Evolutionary conservation across 2,329 filamentous ascomycete genomes (phyloP).

Genomic region (Neopestalotiopsis sp.): DNA sequence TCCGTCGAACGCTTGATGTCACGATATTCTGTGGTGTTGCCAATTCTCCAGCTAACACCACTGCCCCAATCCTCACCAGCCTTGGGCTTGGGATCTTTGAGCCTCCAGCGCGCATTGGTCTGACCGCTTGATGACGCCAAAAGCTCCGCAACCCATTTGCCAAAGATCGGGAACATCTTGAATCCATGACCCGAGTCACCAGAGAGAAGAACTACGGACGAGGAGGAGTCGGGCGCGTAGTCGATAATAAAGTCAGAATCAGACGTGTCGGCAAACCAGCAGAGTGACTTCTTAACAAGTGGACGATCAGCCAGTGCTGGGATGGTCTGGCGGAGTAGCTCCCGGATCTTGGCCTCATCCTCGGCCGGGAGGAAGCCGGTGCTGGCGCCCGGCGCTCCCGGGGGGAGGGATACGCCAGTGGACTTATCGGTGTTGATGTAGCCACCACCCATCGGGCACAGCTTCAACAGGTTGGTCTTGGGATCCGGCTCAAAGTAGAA

Average conservation of each 20-base stretch:
- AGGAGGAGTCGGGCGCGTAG: slow-evolving; percentile 55
- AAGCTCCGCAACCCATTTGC: slow-evolving; percentile 54
- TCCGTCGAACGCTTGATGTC: not conserved
- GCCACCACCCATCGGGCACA: slow-evolving; percentile 64
- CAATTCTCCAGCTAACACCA: slow-evolving; percentile 6
- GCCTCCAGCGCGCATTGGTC: not conserved
- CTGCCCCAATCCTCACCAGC: slow-evolving; percentile 7
- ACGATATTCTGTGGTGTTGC: not conserved
- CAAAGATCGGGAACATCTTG: slow-evolving; percentile 67
- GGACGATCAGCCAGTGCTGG: slow-evolving; percentile 43
- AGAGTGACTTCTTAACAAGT: slow-evolving; percentile 61
- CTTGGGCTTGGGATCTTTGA: slow-evolving; percentile 4
- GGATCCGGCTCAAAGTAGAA: slow-evolving; percentile 71
- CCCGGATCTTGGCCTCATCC: slow-evolving; percentile 56
- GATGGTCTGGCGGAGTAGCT: slow-evolving; percentile 28
- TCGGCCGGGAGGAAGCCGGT: slow-evolving; percentile 53
- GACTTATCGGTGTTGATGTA: slow-evolving; percentile 49
- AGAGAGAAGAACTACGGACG: slow-evolving; percentile 51
- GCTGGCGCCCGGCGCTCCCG: not conserved
- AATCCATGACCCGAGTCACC: slow-evolving; percentile 68
- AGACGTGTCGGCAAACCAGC: slow-evolving; percentile 67
- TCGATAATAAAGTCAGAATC: slow-evolving; percentile 67
- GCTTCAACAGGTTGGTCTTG: slow-evolving; percentile 60
- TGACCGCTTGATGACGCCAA: not conserved
- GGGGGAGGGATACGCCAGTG: slow-evolving; percentile 7